phyloP scores from a whole-genome alignment of 2,329 filamentous ascomycete genomes.

The Apiospora malaysiana region DNA sequence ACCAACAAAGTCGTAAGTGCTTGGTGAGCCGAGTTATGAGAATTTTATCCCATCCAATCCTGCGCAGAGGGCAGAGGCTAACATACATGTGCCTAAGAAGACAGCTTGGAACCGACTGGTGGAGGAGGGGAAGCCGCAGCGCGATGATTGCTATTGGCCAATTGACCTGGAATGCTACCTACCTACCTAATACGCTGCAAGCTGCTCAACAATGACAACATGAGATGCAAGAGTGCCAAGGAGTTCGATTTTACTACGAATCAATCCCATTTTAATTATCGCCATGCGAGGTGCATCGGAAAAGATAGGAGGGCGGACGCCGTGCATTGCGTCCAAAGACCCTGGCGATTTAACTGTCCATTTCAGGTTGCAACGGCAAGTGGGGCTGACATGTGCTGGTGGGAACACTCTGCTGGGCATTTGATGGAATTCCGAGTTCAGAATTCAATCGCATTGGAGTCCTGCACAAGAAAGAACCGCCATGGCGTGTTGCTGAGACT shows the following conservation, averaged over 20 bases:
- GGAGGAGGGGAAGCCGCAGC: constrained; percentile 28
- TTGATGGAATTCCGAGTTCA: not conserved
- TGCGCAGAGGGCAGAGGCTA: not conserved
- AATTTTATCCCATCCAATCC: constrained; percentile 4
- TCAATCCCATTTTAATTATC: constrained; percentile 11
- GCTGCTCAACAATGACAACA: constrained; percentile 2
- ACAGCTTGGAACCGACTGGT: not conserved
- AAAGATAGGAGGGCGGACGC: not conserved
- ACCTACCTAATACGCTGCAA: not conserved
- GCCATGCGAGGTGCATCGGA: constrained; percentile 16
- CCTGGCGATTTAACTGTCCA: not conserved
- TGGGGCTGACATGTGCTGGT: constrained; percentile 24
- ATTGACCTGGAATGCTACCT: constrained; percentile 29
- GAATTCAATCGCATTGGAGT: not conserved
- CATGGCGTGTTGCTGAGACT: not conserved
- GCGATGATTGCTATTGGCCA: constrained; percentile 27
- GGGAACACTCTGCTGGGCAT: not conserved
- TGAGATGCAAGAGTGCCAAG: not conserved
- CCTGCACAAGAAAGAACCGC: not conserved
- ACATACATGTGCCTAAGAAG: too few species aligned
- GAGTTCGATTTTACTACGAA: not conserved
- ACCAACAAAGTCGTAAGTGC: not conserved
- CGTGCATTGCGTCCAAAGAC: constrained; percentile 17
- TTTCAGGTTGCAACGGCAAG: constrained; percentile 1
- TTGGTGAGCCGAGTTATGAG: not conserved